These are phyloP conservation scores for Fagopyrum esculentum DNA, from an alignment of 148 eudicot species.

Conservation along the genomic window DNA sequence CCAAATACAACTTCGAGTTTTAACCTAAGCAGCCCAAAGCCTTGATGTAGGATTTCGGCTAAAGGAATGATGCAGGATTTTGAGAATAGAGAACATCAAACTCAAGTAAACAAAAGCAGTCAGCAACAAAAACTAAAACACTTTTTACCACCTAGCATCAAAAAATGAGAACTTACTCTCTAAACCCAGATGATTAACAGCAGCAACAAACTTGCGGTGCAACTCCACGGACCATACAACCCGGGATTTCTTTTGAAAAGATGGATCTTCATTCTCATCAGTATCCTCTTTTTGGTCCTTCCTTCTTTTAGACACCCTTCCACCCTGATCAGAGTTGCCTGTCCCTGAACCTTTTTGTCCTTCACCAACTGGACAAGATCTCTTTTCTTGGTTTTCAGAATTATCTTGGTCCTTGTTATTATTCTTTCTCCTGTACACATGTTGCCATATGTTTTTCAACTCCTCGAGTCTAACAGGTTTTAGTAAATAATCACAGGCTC, in stretches of 20 bases:
- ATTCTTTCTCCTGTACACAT: conserved; percentile 47
- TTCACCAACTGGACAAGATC: conserved; percentile 23
- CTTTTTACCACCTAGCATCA: neutral
- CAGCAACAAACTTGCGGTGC: conserved; percentile 74
- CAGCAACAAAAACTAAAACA: neutral
- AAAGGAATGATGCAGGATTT: too few relatives aligned
- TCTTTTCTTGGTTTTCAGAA: conserved; percentile 26
- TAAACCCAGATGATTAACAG: conserved; percentile 55
- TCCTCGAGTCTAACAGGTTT: conserved; percentile 90
- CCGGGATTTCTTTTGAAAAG: conserved; percentile 57
- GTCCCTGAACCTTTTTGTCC: conserved; percentile 22
- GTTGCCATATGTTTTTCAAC: conserved; percentile 76
- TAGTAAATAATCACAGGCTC: conserved; percentile 84
- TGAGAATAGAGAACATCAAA: neutral
- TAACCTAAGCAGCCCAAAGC: neutral
- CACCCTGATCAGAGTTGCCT: conserved; percentile 35
- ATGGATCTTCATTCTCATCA: conserved; percentile 47
- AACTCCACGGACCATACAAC: conserved; percentile 67
- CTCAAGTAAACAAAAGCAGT: neutral
- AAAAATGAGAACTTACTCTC: conserved; percentile 33
- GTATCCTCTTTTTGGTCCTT: conserved; percentile 45
- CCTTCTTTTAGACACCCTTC: conserved; percentile 32
- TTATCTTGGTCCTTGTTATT: conserved; percentile 27
- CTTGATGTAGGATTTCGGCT: neutral
- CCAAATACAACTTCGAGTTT: neutral